Conservation (phyloP, 2,329 filamentous ascomycete species). For the Colletotrichum tabaci region DNA sequence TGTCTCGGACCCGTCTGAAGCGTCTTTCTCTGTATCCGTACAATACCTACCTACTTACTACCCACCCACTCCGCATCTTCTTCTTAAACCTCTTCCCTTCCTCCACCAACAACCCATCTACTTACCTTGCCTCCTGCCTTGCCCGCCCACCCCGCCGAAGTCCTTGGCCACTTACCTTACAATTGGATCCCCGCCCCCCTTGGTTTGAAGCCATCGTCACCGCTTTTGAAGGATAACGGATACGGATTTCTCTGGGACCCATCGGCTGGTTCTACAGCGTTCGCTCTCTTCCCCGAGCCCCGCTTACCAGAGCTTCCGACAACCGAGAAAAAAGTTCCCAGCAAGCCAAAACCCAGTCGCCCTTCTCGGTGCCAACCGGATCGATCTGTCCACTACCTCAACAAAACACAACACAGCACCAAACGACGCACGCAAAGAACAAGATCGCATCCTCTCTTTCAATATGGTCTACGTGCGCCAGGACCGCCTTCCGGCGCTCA, state of each 20-base stretch:
- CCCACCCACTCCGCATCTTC: not conserved
- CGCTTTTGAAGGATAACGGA: slow-evolving; percentile 11
- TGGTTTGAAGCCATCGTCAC: slow-evolving; percentile 40
- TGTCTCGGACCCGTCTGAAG: slow-evolving; percentile 12
- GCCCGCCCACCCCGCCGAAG: slow-evolving; percentile 15
- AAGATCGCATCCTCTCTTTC: slow-evolving; percentile 27
- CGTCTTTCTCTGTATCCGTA: not conserved
- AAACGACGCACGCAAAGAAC: slow-evolving; percentile 6
- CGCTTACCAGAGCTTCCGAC: slow-evolving; percentile 17
- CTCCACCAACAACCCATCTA: too few species aligned
- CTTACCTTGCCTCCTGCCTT: not conserved
- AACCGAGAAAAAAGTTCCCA: slow-evolving; percentile 14
- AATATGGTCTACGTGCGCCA: slow-evolving; percentile 96
- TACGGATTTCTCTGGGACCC: slow-evolving; percentile 18
- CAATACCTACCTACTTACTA: not conserved
- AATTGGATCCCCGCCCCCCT: not conserved
- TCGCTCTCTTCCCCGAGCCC: slow-evolving; percentile 24
- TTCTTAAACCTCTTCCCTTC: slow-evolving; percentile 1
- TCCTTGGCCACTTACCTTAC: not conserved
- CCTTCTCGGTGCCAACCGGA: not conserved
- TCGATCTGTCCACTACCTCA: not conserved
- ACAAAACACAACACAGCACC: not conserved
- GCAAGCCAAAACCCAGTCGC: not conserved
- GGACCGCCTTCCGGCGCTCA: slow-evolving; percentile 87
- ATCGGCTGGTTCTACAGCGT: slow-evolving; percentile 31